Evolutionary conservation across 75 land plant genomes (phyloP).

Genomic region (Cryptomeria japonica): DNA sequence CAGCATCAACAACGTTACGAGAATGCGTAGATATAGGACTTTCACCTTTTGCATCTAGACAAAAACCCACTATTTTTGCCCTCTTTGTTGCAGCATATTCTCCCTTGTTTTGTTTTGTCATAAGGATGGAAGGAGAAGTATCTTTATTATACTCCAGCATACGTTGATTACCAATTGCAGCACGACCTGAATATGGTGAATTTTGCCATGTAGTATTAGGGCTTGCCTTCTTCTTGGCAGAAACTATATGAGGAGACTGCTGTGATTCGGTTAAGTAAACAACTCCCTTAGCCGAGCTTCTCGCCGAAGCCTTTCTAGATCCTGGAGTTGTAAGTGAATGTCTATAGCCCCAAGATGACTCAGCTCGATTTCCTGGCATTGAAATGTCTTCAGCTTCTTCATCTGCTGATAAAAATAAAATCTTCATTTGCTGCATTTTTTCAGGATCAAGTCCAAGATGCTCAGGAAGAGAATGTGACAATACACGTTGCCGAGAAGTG

Average conservation of each 20-base stretch:
- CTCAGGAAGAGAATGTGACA: constrained; percentile 92
- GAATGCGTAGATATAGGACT: constrained; percentile 55
- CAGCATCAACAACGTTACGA: constrained; percentile 88
- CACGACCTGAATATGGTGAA: constrained; percentile 26
- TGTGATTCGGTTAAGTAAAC: constrained; percentile 18
- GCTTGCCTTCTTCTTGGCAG: constrained; percentile 33
- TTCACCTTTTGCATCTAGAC: constrained; percentile 41
- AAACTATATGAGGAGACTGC: constrained; percentile 14
- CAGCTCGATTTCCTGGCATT: constrained; percentile 21
- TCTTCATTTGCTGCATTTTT: constrained; percentile 90
- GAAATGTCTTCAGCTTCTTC: constrained; percentile 37
- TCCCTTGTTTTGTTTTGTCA: constrained; percentile 58
- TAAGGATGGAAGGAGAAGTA: constrained; percentile 41
- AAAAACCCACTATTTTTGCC: constrained; percentile 53
- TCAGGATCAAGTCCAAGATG: constrained; percentile 92
- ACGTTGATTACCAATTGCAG: constrained; percentile 16
- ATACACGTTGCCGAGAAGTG: constrained; percentile 28
- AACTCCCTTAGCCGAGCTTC: constrained; percentile 1
- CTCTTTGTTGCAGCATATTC: constrained; percentile 26
- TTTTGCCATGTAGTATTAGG: constrained; percentile 51
- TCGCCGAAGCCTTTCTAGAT: constrained; percentile 16
- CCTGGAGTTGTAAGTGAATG: constrained; percentile 21
- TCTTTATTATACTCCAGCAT: constrained; percentile 51
- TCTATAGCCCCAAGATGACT: constrained; percentile 15
- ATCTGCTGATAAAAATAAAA: constrained; percentile 68